Base-by-base conservation (phyloP, 1,284 basidiomycete genomes). In the Phylloporus sp. region DNA sequence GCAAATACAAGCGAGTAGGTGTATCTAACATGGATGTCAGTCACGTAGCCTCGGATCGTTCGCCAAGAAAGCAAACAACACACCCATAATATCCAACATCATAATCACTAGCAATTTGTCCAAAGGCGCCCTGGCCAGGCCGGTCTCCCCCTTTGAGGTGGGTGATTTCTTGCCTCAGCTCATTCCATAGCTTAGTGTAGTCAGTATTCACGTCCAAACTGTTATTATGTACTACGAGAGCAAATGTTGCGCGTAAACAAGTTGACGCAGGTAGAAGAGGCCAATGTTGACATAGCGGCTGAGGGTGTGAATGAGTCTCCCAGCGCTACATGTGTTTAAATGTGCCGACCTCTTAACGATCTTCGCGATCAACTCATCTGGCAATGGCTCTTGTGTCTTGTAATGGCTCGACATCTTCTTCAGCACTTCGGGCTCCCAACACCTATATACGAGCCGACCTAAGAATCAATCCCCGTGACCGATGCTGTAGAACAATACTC, bases 191-290 rank as follows among this genome's bases (percentile, higher is more conserved):
- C 64, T 83, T 79, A 23, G 92, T 94, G 75, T 91, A 91, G 72
- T 95, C 91, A 19, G 85, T 62, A 39, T 63, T 55, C 29, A 57
- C 67, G 35, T 72, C 64, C 80, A 65, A 47, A 88, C 90, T 86
- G 80, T 91, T 84, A 73, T 90, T 91, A 76, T 94, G 93, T 5
- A 94, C 89, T 72, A 88, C 88, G 73, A 94, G 65, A 66, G 94
- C 93, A 73, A 90, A 94, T 72, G 88, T 91, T 71, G 91, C 93
- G 72, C 94, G n/a, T n/a, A 94, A 85, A 94, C 94, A 17, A 94
- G 82, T 75, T 95, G 74, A 29, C 92, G 89, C 23, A 95, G 86
- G 80, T 93, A 93, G 80, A 89, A 92, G 41, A 95, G 78, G 2
- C 93, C 94, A 56, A 94, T 87, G 69, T 94, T 93, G 71, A 94